These are phyloP conservation scores for Monsonia emarginata DNA, from an alignment of 441 rosid species.

Conservation along the genomic window DNA sequence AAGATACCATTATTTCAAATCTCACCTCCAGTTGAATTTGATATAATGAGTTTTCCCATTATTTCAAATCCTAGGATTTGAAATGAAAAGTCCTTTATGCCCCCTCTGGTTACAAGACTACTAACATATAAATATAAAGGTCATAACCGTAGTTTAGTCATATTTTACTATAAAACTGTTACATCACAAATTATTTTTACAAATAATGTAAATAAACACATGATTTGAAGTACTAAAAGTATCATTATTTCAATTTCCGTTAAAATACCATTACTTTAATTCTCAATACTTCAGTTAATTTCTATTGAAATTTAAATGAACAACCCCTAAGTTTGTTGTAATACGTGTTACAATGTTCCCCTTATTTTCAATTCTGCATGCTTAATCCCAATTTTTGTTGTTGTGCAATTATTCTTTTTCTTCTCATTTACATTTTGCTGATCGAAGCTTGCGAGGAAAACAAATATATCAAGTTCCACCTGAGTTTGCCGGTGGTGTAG, in stretches of 20 bases:
- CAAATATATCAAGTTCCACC: slow-evolving; percentile 63
- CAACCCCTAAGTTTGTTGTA: neutral
- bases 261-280: neutral
- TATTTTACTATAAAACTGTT: neutral
- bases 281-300: neutral
- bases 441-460: slow-evolving; percentile 76
- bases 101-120: neutral
- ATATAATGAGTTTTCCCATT: neutral
- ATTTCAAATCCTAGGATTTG: neutral
- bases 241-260: neutral
- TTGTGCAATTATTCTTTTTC: neutral
- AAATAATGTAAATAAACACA: neutral
- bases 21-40: no score
- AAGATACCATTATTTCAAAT: no score
- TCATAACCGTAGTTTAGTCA: neutral
- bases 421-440: slow-evolving; percentile 13
- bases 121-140: neutral
- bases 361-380: neutral
- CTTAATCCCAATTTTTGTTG: neutral
- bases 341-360: neutral
- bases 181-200: neutral
- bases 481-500: slow-evolving; percentile 61
- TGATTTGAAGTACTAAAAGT: neutral
- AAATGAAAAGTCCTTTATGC: neutral
- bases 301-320: neutral